Conservation (phyloP, 2,329 filamentous ascomycete genomes). For the Colletotrichum tamarilloi region DNA sequence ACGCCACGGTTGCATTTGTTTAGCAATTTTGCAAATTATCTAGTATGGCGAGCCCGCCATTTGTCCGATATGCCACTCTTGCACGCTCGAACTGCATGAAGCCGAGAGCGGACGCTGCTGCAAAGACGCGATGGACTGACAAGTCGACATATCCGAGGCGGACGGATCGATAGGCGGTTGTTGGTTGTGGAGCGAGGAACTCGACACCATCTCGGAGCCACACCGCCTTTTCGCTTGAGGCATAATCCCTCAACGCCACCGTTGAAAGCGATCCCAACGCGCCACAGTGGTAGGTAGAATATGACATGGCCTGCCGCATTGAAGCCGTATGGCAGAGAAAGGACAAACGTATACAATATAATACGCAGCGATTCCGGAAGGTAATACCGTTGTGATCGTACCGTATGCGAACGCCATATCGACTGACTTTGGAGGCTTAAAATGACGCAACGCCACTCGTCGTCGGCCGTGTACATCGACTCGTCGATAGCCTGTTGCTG, state of each 20-base stretch:
- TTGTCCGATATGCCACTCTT: constrained; percentile 3
- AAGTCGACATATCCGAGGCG: constrained; percentile 8
- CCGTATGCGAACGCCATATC: background rate
- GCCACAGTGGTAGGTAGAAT: background rate
- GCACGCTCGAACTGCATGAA: constrained; percentile 6
- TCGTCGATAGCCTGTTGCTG: background rate
- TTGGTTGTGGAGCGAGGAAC: constrained; percentile 25
- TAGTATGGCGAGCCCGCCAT: background rate
- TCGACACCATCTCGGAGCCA: constrained; percentile 33
- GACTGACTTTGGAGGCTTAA: background rate
- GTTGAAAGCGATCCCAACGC: background rate
- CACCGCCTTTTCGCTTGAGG: constrained; percentile 39
- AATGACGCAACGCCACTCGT: background rate
- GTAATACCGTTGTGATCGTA: background rate
- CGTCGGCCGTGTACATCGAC: background rate
- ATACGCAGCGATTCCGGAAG: background rate
- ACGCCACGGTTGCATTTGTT: constrained; percentile 29
- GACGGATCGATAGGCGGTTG: constrained; percentile 13
- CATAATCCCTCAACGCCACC: constrained; percentile 32
- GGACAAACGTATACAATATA: constrained; percentile 2
- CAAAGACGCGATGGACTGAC: background rate
- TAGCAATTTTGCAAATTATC: background rate
- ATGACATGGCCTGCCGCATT: background rate
- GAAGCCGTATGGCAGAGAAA: background rate
- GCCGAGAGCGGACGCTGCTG: background rate